phyloP scores from a whole-genome alignment of 1,284 basidiomycete species.

The Somion occarium region DNA sequence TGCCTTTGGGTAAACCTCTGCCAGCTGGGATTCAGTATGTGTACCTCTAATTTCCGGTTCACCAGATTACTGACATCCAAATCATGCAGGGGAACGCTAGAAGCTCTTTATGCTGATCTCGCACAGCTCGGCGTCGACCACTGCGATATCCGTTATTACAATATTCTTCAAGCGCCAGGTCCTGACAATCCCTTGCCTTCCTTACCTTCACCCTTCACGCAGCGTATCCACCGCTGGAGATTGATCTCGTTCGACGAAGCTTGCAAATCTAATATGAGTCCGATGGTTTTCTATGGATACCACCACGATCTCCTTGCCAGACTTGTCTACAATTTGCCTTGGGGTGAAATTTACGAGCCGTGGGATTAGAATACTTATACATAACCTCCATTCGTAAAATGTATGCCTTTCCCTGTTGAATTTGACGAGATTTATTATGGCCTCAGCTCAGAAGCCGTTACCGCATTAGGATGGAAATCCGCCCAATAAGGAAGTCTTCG shows the following conservation, averaged over 20 bases:
- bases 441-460: too few relatives aligned
- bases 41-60: too few relatives aligned
- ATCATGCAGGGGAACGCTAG: too few relatives aligned
- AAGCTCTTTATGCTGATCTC: background rate
- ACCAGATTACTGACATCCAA: too few relatives aligned
- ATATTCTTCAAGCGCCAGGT: background rate
- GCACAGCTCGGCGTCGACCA: constrained; percentile 2
- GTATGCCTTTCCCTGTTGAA: too few relatives aligned
- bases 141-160: constrained; percentile 2
- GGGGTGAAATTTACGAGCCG: background rate
- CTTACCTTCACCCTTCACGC: background rate
- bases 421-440: too few relatives aligned
- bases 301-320: background rate
- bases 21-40: too few relatives aligned
- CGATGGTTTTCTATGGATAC: background rate
- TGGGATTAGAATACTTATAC: too few relatives aligned
- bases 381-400: too few relatives aligned
- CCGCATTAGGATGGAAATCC: too few relatives aligned
- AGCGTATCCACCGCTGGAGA: background rate
- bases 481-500: too few relatives aligned
- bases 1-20: too few relatives aligned
- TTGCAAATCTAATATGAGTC: background rate
- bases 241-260: background rate
- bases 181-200: background rate
- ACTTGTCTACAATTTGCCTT: background rate